Base-by-base conservation (phyloP, 2,329 filamentous ascomycete species). In the Neofusicoccum kwambonambiense region DNA sequence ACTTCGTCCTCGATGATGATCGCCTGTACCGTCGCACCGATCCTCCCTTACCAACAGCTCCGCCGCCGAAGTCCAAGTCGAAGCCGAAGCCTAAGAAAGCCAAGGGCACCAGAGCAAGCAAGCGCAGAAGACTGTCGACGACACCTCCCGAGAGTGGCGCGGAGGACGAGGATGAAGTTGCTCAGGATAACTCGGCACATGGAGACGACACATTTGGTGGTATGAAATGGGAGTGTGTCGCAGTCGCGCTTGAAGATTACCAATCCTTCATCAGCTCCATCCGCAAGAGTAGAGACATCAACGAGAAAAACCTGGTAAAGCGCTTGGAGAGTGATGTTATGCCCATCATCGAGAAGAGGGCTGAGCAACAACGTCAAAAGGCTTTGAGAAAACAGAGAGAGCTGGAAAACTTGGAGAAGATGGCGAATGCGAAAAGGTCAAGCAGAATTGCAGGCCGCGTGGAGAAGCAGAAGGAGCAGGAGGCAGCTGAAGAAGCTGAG, bases 401-500 rank as follows among this genome's bases (percentile, higher is more conserved):
- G 72, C 78, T 96, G 22, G 82, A 92, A 61, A 92, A 88, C 69
- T 78, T 96, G 69, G 89, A 94, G 70, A 94, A 95, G 75, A 85
- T 98, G 79, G 92, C 92, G n/a, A 91, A 90, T 64, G 94, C 95
- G 3, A 99, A 99, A 79, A 85, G 95, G 68, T 99, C 95, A 0
- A 96, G 92, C 72, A 88, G 95, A 68, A 87, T 99, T 69, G 93
- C 94, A 17, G 86, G 86, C 68, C 96, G 92, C 74, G 81, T 88
- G 39, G 93, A 97, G 74, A 89, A 87, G 68, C 90, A 93, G 72
- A 89, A 87, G 70, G 83, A 90, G 67, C 88, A 94, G 52, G 88
- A 92, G 66, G 86, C 90, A 69, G 84, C 83, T 17, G 87, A 84
- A 9, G 90, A 93, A 72, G 90, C 89, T 51, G 87, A 91, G 70